These are phyloP conservation scores for Rhizopus delemar DNA, from an alignment of 371 early-diverging fungal species.

Conservation along the genomic window DNA sequence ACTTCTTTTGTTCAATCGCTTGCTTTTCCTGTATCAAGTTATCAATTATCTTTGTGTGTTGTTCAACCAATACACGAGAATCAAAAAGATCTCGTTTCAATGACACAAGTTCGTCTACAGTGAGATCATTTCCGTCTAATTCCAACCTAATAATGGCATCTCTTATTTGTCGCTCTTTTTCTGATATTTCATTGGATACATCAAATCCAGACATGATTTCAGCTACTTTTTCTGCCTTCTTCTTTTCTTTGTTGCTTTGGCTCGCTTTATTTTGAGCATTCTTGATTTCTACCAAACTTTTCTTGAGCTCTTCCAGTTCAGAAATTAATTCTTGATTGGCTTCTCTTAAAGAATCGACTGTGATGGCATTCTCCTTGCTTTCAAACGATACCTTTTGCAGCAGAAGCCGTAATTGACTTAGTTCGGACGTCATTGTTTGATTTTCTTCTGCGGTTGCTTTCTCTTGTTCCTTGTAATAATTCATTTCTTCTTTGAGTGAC, in stretches of 20 bases:
- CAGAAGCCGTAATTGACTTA: conserved; percentile 74
- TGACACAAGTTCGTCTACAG: conserved; percentile 72
- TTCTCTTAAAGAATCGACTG: conserved; percentile 83
- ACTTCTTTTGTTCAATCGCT: conserved; percentile 58
- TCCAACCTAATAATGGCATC: conserved; percentile 70
- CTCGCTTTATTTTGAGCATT: conserved; percentile 18
- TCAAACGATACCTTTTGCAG: conserved; percentile 85
- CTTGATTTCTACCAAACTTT: conserved; percentile 49
- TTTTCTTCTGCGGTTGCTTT: conserved; percentile 64
- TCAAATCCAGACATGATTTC: conserved; percentile 87
- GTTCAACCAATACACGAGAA: conserved; percentile 64
- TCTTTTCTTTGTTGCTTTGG: conserved; percentile 69
- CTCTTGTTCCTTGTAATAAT: conserved; percentile 64
- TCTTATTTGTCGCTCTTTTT: conserved; percentile 76
- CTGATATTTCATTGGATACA: conserved; percentile 67
- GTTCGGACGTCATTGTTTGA: conserved; percentile 65
- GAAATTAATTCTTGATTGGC: conserved; percentile 70
- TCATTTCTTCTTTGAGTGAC: conserved; percentile 66
- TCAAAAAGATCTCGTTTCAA: conserved; percentile 80
- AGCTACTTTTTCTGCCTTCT: conserved; percentile 82
- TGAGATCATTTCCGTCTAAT: conserved; percentile 37
- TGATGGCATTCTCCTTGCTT: conserved; percentile 80
- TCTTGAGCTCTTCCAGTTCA: conserved; percentile 74
- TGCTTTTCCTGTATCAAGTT: conserved; percentile 68
- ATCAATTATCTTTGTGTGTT: conserved; percentile 69